Conservation (phyloP, 177 flowering plant genomes). For the Tripterygium wilfordii region DNA sequence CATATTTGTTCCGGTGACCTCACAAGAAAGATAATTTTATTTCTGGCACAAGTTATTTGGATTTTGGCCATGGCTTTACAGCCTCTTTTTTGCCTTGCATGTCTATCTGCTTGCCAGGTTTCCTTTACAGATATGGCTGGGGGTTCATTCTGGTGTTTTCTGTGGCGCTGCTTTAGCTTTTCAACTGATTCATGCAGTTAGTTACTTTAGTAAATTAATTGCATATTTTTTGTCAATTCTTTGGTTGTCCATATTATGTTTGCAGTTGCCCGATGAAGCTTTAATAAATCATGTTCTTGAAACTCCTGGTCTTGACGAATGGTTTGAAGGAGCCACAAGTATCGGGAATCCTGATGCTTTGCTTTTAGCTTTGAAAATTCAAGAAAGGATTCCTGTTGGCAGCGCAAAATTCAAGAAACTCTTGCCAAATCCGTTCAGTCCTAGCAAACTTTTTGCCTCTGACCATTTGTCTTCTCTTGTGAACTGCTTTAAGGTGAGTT, state of each 20-base stretch:
- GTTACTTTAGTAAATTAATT: too few species aligned
- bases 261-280: constrained; percentile 75
- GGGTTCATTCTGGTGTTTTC: too few species aligned
- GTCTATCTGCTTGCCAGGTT: too few species aligned
- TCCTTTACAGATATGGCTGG: too few species aligned
- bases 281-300: constrained; percentile 59
- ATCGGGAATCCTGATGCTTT: constrained; percentile 93
- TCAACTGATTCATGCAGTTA: too few species aligned
- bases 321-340: constrained; percentile 71
- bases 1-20: too few species aligned
- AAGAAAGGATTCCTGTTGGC: constrained; percentile 50
- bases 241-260: constrained; percentile 10
- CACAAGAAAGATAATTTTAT: too few species aligned
- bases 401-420: constrained; percentile 48
- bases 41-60: too few species aligned
- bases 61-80: too few species aligned
- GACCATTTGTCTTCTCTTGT: constrained; percentile 53
- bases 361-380: constrained; percentile 71
- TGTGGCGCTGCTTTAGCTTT: too few species aligned
- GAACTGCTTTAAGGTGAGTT: constrained; percentile 77
- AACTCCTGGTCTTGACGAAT: constrained; percentile 68
- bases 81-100: too few species aligned
- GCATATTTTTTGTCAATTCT: not conserved
- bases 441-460: constrained; percentile 49
- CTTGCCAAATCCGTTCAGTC: constrained; percentile 69